phyloP scores from a whole-genome alignment of 2,329 filamentous ascomycete genomes.

The Alternaria panax region DNA sequence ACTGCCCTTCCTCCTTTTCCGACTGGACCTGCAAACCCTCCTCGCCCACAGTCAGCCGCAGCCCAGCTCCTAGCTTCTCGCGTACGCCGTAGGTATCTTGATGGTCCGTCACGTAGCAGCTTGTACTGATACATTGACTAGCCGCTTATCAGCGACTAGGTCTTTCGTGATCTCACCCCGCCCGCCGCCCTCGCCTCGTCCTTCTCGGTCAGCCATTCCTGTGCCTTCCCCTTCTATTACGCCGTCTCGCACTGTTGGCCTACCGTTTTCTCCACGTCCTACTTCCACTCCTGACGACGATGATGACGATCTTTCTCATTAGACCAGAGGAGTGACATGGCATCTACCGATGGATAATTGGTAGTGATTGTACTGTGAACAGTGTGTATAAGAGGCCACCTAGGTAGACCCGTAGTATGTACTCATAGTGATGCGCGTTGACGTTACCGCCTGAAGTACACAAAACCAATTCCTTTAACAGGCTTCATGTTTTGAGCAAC shows the following conservation, averaged over 20 bases:
- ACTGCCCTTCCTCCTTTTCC: not conserved
- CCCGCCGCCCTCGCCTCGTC: constrained; percentile 1
- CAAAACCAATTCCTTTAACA: not conserved
- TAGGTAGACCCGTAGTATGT: not conserved
- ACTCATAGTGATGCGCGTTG: not conserved
- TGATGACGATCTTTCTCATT: constrained; percentile 4
- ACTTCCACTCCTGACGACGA: constrained; percentile 7
- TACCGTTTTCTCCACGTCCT: constrained; percentile 9
- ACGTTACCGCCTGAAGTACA: not conserved
- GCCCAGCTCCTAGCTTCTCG: constrained; percentile 16
- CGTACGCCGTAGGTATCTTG: not conserved
- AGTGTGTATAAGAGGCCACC: not conserved
- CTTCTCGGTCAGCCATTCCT: not conserved
- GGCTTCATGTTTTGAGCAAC: not conserved
- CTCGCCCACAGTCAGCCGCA: not conserved
- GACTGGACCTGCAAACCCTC: not conserved
- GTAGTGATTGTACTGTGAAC: not conserved
- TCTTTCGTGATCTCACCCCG: constrained; percentile 20
- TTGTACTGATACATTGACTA: not conserved
- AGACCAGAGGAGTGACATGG: not conserved
- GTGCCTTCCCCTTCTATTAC: constrained; percentile 4
- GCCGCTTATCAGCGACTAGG: constrained; percentile 6
- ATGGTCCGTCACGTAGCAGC: not conserved
- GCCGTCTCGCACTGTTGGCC: constrained; percentile 3
- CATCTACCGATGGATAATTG: not conserved